A percentile compares a stretch with the other conserved stretches of the same genome.
phyloP scores from a whole-genome alignment of 2,329 filamentous ascomycete species.

The Rutstroemia sp. region DNA sequence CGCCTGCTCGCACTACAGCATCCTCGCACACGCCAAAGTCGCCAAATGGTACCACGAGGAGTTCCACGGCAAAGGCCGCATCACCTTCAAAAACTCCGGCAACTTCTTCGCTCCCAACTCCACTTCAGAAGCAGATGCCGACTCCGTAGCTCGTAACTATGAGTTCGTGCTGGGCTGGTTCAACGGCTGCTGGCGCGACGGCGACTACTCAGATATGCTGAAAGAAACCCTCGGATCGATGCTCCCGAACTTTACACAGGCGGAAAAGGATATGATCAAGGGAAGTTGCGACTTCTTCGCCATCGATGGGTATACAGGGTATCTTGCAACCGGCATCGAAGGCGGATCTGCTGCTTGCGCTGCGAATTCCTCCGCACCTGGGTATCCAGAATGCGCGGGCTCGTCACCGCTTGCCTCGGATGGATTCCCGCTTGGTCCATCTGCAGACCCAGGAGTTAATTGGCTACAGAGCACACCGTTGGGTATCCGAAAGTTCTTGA shows the following conservation, averaged over 20 bases:
- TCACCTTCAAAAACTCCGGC: slow-evolving; percentile 38
- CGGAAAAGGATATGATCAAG: slow-evolving; percentile 42
- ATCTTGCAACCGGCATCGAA: slow-evolving; percentile 26
- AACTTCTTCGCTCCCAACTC: slow-evolving; percentile 42
- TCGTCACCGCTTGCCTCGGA: slow-evolving; percentile 29
- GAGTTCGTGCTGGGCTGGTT: slow-evolving; percentile 42
- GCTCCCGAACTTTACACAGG: slow-evolving; percentile 37
- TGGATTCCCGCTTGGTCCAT: slow-evolving; percentile 38
- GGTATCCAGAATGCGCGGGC: slow-evolving; percentile 26
- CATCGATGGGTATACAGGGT: slow-evolving; percentile 50
- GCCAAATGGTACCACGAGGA: slow-evolving; percentile 49
- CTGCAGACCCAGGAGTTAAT: slow-evolving; percentile 33
- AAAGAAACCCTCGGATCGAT: slow-evolving; percentile 38
- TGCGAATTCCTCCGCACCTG: slow-evolving; percentile 20
- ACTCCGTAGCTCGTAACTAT: slow-evolving; percentile 30
- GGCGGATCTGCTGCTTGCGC: slow-evolving; percentile 34
- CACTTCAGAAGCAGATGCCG: slow-evolving; percentile 23
- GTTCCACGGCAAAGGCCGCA: slow-evolving; percentile 41
- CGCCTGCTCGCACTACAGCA: slow-evolving; percentile 37
- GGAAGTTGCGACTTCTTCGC: slow-evolving; percentile 49
- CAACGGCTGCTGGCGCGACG: slow-evolving; percentile 38
- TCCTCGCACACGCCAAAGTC: slow-evolving; percentile 42
- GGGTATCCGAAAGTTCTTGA: slow-evolving; percentile 35
- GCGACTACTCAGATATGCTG: slow-evolving; percentile 42
- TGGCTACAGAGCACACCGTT: slow-evolving; percentile 36